These are phyloP conservation scores for Atkinsonella hypoxylon DNA, from an alignment of 2,329 filamentous ascomycete genomes.

Conservation along the genomic window DNA sequence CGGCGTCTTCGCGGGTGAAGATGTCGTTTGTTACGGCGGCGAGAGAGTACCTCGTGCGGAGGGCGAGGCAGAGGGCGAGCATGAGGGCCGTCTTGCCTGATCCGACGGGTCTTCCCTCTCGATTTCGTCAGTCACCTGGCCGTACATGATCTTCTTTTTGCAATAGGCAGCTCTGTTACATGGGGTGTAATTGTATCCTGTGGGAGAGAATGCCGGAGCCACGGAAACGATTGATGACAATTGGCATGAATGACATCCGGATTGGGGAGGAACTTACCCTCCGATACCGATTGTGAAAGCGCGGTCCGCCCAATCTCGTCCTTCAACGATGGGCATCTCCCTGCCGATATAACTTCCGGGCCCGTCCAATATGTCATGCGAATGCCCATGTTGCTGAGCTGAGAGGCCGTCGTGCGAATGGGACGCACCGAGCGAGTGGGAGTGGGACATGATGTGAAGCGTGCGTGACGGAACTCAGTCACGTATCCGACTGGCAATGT, in stretches of 20 bases:
- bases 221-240: too few species aligned
- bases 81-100: conserved; percentile 96
- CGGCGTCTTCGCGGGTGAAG: conserved; percentile 95
- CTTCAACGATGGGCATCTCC: conserved; percentile 88
- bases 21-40: conserved; percentile 98
- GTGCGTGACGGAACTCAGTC: too few species aligned
- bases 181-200: too few species aligned
- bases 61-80: conserved; percentile 78
- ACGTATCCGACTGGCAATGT: too few species aligned
- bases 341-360: conserved; percentile 81
- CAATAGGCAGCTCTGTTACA: too few species aligned
- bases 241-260: too few species aligned
- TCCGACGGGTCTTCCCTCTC: conserved; percentile 62
- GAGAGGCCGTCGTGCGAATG: conserved; percentile 49
- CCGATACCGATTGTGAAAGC: conserved; percentile 97
- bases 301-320: conserved; percentile 74
- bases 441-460: conserved; percentile 21
- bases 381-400: conserved; percentile 74
- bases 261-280: conserved; percentile 47
- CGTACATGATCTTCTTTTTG: too few species aligned
- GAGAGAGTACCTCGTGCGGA: conserved; percentile 72
- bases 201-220: too few species aligned
- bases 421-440: conserved; percentile 36
- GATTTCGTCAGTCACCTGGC: not conserved
- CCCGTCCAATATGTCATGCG: conserved; percentile 88